Percentiles rank a stretch among this genome's conserved stretches.
Evolutionary conservation across 176 grass and related monocot species (phyloP).

Genomic region (Panicum miliaceum): DNA sequence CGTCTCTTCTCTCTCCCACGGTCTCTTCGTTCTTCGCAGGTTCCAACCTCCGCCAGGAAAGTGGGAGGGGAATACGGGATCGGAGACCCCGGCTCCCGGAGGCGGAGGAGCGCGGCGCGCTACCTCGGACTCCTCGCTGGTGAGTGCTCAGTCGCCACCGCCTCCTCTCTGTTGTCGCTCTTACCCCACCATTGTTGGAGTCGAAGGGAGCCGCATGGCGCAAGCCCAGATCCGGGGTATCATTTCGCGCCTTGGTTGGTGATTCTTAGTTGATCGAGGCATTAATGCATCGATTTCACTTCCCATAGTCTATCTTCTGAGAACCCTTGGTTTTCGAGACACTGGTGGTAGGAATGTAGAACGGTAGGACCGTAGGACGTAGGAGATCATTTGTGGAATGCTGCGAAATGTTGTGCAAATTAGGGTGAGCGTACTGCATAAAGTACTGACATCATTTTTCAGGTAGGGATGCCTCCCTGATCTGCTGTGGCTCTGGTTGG

Average conservation of each 20-base stretch:
- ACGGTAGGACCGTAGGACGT: background rate
- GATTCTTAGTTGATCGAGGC: background rate
- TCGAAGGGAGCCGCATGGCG: background rate
- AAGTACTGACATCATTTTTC: background rate
- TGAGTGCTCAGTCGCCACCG: background rate
- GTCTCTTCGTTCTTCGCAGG: background rate
- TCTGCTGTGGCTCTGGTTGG: background rate
- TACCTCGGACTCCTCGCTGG: slow-evolving; percentile 3
- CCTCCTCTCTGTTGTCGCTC: background rate
- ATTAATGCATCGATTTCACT: background rate
- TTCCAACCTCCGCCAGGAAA: background rate
- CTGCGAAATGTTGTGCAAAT: background rate
- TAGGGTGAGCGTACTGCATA: background rate
- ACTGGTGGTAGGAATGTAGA: background rate
- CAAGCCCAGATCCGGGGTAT: slow-evolving; percentile 20
- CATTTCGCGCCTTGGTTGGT: slow-evolving; percentile 2
- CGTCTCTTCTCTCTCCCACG: background rate
- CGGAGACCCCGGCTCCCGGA: background rate
- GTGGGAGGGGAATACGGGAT: background rate
- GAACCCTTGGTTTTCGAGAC: background rate
- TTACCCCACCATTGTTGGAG: background rate
- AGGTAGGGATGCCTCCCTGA: background rate
- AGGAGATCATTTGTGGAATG: background rate
- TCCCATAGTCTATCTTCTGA: background rate
- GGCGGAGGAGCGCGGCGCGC: background rate